Evolutionary conservation across 257 asterid species (phyloP), one percentile per base, ranked within the genome.

Genomic region (Primulina eburnea): DNA sequence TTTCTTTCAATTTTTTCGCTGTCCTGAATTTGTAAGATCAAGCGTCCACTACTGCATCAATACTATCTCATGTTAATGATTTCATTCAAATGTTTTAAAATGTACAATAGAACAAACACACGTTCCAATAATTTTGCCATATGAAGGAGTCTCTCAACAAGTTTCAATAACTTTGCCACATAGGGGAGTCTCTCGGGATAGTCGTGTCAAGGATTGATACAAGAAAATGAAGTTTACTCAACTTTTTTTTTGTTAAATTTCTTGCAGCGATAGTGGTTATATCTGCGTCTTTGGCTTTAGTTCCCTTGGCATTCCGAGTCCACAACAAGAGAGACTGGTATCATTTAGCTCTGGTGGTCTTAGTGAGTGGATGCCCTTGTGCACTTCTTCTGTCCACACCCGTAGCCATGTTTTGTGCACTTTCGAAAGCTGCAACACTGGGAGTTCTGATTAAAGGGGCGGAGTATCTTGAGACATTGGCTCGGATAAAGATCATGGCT

Each of bases 361-460:
- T 92, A 58, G 97, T 92, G 20, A 87, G 95, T 69, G 97, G 91
- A 61, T 92, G 98, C 60, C 98, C 98, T 0, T 92, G 98, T 61
- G 95, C 96, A 0, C 92, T 92, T 18, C 83, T 92, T 40, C 88
- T 92, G 34, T 92, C 98, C 8, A 92, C 97, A 18, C 98, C 98
- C 0, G 95, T 90, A 4, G 98, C 95, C 38, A 87, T 88, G 89
- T 90, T 79, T 64, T 92, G 98, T 75, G 97, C 96, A 16, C 85
- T 92, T 5, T 83, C 97, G 8, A 88, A 78, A 73, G 97, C 98
- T 30, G 95, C 98, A 29, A 81, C 81, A 12, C 74, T 87, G 2
- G 98, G 98, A 8, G 88, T 92, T 71, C 80, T 92, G 77, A 84
- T 92, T 62, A 92, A 90, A 79, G 96, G 98, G 20, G 91, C 90